phyloP scores from a whole-genome alignment of 2,329 filamentous ascomycete genomes.

The Curvularia lunata region DNA sequence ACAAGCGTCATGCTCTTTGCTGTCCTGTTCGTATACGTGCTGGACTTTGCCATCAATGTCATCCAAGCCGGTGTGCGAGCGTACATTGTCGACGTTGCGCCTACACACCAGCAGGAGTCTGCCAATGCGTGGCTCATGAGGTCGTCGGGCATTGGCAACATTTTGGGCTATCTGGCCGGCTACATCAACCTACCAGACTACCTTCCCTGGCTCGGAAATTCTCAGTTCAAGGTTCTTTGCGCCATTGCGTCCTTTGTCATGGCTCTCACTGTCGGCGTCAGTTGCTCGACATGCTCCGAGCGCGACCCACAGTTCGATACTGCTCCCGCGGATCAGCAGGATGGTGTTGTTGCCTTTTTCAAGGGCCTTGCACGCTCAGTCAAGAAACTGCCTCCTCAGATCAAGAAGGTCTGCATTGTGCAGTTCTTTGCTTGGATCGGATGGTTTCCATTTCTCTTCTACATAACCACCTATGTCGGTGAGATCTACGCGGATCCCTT shows the following conservation, averaged over 20 bases:
- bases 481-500: constrained; percentile 90
- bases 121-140: constrained; percentile 95
- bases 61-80: constrained; percentile 90
- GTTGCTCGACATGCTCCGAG: constrained; percentile 73
- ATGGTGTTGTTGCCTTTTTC: constrained; percentile 80
- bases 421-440: constrained; percentile 83
- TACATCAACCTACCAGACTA: constrained; percentile 78
- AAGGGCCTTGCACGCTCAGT: constrained; percentile 77
- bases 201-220: constrained; percentile 80
- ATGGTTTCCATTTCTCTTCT: constrained; percentile 95
- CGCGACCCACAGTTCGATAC: constrained; percentile 79
- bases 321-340: constrained; percentile 58
- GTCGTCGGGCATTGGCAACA: constrained; percentile 85
- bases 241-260: constrained; percentile 81
- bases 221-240: constrained; percentile 92
- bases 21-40: constrained; percentile 83
- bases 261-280: constrained; percentile 71
- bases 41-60: constrained; percentile 96
- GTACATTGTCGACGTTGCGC: constrained; percentile 92
- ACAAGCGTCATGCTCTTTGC: constrained; percentile 75
- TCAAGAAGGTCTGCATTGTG: constrained; percentile 73
- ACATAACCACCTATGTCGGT: constrained; percentile 91
- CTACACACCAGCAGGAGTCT: constrained; percentile 88
- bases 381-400: constrained; percentile 78
- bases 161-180: constrained; percentile 86